Evolutionary conservation across 306 rosid genomes (phyloP).

Genomic region (Prunus mume): DNA sequence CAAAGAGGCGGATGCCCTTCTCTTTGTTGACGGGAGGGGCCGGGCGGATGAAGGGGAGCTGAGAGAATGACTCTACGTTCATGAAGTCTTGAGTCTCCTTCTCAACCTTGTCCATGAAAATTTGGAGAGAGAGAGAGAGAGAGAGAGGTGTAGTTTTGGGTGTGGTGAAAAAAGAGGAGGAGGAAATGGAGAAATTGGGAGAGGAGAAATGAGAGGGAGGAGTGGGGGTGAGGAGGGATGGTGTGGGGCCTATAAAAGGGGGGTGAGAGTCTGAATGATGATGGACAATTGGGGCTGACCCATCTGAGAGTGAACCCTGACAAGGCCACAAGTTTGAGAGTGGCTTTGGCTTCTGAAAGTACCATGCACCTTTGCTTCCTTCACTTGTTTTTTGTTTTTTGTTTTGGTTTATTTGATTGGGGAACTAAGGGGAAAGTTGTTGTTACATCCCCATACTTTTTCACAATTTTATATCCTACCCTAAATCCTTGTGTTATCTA

Average conservation of each 20-base stretch:
- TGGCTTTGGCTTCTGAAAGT: conserved; percentile 63
- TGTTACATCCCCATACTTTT: not conserved
- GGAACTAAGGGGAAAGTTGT: not conserved
- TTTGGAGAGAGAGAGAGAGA: not conserved
- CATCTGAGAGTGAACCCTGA: conserved; percentile 81
- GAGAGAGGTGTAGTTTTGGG: not conserved
- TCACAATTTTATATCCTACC: not conserved
- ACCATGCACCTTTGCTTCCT: conserved; percentile 40
- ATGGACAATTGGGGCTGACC: conserved; percentile 65
- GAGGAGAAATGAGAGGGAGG: not conserved
- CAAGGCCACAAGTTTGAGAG: conserved; percentile 62
- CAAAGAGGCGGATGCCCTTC: conserved; percentile 73
- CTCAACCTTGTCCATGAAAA: conserved; percentile 67
- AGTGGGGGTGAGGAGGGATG: conserved; percentile 10
- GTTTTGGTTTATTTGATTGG: conserved; percentile 14
- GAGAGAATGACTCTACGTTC: conserved; percentile 94
- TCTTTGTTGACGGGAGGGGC: conserved; percentile 56
- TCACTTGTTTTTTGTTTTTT: conserved; percentile 20
- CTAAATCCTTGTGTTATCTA: not conserved
- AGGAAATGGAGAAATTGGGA: not conserved
- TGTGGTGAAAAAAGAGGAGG: not conserved
- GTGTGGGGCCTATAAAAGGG: conserved; percentile 65
- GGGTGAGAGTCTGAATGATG: conserved; percentile 32
- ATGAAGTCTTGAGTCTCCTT: conserved; percentile 89
- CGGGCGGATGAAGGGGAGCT: conserved; percentile 92